Percentiles rank a stretch among this genome's conserved stretches.
phyloP scores from a whole-genome alignment of 768 basidiomycete species.

The Lyophyllum atratum region DNA sequence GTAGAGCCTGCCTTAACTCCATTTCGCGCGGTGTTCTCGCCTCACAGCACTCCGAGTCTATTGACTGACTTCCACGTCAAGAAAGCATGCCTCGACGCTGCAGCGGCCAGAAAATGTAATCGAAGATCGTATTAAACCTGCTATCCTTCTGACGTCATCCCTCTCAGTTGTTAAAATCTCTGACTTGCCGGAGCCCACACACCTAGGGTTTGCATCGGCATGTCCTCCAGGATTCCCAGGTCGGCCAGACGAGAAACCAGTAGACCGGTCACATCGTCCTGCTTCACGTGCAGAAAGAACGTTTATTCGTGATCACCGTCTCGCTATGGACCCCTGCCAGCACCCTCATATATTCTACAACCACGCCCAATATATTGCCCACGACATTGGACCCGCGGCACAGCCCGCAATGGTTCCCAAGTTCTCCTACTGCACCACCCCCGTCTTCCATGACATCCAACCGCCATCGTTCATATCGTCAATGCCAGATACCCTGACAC shows the following conservation, averaged over 20 bases:
- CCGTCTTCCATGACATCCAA: slow-evolving; percentile 44
- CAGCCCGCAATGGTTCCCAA: slow-evolving; percentile 36
- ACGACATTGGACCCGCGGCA: slow-evolving; percentile 37
- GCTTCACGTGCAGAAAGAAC: slow-evolving; percentile 26
- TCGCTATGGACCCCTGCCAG: slow-evolving; percentile 44
- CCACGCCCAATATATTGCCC: slow-evolving; percentile 47
- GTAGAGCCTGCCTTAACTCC: slow-evolving; percentile 39
- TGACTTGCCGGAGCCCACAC: slow-evolving; percentile 13
- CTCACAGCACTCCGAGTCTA: slow-evolving; percentile 38
- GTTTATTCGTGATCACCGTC: slow-evolving; percentile 46
- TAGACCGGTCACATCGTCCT: slow-evolving; percentile 23
- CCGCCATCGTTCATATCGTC: slow-evolving; percentile 42
- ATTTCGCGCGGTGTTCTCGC: slow-evolving; percentile 43
- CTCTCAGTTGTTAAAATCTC: slow-evolving; percentile 22
- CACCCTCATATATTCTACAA: slow-evolving; percentile 38
- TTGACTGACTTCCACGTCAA: slow-evolving; percentile 34
- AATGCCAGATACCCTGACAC: slow-evolving; percentile 30
- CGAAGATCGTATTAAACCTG: neutral
- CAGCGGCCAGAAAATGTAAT: slow-evolving; percentile 29
- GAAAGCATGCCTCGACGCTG: slow-evolving; percentile 32
- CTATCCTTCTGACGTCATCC: neutral
- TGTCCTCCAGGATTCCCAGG: slow-evolving; percentile 31
- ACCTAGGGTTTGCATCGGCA: slow-evolving; percentile 30
- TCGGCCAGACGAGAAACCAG: slow-evolving; percentile 21
- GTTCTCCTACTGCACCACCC: slow-evolving; percentile 41